These are phyloP conservation scores for Nicotiana noctiflora DNA, from an alignment of 257 asterid species.

Conservation along the genomic window DNA sequence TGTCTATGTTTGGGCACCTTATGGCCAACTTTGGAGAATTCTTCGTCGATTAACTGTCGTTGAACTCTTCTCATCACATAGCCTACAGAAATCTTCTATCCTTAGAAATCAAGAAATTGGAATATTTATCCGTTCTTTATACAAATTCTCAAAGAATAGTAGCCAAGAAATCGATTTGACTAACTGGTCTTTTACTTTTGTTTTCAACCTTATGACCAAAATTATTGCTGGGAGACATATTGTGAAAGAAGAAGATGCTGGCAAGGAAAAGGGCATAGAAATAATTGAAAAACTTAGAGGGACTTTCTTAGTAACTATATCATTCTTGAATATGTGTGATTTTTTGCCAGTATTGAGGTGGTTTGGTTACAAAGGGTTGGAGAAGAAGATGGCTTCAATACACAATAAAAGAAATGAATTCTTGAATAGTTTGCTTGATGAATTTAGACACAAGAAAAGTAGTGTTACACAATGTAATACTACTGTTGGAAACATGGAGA, in stretches of 20 bases:
- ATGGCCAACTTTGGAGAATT: constrained; percentile 41
- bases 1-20: constrained; percentile 20
- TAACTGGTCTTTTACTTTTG: constrained; percentile 22
- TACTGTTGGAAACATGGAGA: background rate
- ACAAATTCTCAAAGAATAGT: background rate
- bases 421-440: constrained; percentile 29
- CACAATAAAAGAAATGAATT: constrained; percentile 33
- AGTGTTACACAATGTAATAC: background rate
- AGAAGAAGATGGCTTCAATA: constrained; percentile 19
- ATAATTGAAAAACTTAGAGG: constrained; percentile 19
- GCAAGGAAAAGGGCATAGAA: constrained; percentile 26
- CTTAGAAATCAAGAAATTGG: constrained; percentile 30
- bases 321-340: constrained; percentile 12
- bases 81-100: constrained; percentile 28
- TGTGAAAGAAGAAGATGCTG: constrained; percentile 31
- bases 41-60: constrained; percentile 29
- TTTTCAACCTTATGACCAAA: constrained; percentile 30
- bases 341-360: constrained; percentile 34
- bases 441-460: constrained; percentile 6
- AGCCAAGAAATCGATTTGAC: constrained; percentile 9
- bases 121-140: constrained; percentile 17
- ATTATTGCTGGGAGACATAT: constrained; percentile 28
- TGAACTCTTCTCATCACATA: constrained; percentile 33
- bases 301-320: constrained; percentile 9
- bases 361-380: constrained; percentile 48